These are phyloP conservation scores for Botryotinia calthae DNA, from an alignment of 2,329 filamentous ascomycete genomes.

Conservation along the genomic window DNA sequence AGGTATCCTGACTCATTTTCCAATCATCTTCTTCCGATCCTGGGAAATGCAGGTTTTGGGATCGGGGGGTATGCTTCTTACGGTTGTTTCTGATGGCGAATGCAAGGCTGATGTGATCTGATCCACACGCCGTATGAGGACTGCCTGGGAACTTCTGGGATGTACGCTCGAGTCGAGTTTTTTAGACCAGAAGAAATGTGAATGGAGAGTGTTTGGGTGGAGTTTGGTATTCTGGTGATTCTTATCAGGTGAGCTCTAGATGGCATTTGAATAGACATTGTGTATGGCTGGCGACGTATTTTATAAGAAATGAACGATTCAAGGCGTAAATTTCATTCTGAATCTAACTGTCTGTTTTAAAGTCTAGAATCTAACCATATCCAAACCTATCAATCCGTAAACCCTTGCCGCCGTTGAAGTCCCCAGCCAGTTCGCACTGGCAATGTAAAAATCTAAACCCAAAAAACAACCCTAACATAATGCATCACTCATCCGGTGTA, in stretches of 20 bases:
- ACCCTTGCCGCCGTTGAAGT: not conserved
- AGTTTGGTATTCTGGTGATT: not conserved
- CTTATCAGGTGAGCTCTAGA: not conserved
- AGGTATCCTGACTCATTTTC: not conserved
- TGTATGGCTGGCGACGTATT: not conserved
- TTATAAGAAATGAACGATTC: not conserved
- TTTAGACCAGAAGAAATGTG: not conserved
- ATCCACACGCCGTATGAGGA: not conserved
- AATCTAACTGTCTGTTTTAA: not conserved
- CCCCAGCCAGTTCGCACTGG: constrained; percentile 6
- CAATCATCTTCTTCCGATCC: not conserved
- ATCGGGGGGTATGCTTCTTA: not conserved
- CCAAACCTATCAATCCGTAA: not conserved
- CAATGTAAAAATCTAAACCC: constrained; percentile 6
- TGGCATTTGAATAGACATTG: not conserved
- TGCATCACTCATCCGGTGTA: not conserved
- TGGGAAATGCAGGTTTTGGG: not conserved
- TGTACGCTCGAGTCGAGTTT: not conserved
- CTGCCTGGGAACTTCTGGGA: not conserved
- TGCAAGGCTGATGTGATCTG: not conserved
- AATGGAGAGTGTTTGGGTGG: not conserved
- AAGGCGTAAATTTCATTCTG: not conserved
- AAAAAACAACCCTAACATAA: not conserved
- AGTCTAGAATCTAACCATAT: not conserved
- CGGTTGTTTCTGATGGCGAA: not conserved